Conservation (phyloP, 176 grass and related monocot genomes). For the Eleusine indica region DNA sequence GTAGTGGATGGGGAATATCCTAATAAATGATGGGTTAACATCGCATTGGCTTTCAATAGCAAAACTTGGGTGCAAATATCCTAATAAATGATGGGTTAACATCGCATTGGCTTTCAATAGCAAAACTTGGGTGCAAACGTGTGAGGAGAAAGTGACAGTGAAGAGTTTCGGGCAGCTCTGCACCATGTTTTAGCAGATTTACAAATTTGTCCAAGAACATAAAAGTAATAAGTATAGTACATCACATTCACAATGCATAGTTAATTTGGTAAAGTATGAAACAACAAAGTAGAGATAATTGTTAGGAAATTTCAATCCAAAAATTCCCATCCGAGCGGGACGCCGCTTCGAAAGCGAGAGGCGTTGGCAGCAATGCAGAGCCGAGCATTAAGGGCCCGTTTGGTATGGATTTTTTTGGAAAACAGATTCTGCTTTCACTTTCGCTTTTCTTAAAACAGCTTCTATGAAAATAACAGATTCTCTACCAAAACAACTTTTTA, state of each 20-base stretch:
- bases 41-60: background rate
- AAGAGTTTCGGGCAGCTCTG: background rate
- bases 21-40: background rate
- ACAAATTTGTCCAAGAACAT: background rate
- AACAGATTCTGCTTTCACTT: no score
- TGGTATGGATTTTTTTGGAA: no score
- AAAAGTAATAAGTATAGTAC: no score
- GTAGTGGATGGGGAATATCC: background rate
- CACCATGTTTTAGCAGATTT: background rate
- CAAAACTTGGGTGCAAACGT: background rate
- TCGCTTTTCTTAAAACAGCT: no score
- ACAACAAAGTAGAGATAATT: background rate
- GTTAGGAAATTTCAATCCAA: background rate
- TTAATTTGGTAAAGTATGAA: background rate
- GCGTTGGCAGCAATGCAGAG: conserved; percentile 1
- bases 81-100: no score
- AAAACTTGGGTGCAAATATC: background rate
- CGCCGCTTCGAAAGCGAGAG: background rate
- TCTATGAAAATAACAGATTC: no score
- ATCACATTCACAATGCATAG: background rate
- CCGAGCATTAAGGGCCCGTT: background rate
- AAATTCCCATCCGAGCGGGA: background rate
- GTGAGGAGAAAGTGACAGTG: background rate
- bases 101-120: no score
- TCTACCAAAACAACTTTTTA: no score